Base-by-base conservation (phyloP, 2,329 filamentous ascomycete species). In the Curvularia sp. region DNA sequence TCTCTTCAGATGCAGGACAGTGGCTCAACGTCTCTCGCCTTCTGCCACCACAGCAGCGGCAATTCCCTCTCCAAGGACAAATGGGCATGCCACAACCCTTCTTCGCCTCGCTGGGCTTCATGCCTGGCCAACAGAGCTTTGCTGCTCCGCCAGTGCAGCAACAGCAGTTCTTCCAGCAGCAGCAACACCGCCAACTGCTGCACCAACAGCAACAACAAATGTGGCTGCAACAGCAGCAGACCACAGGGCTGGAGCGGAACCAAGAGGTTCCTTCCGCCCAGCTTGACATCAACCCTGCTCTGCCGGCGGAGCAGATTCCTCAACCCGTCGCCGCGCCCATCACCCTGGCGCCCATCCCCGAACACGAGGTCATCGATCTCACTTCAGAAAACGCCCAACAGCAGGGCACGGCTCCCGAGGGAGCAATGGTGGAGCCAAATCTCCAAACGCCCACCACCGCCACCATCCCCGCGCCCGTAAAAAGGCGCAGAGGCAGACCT, bases 31-130 rank as follows among this genome's bases (percentile, higher is more conserved):
- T 48, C 28, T 22, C 28, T 15, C n/a, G 30, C 10, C 12, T 49
- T 12, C 30, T 9, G 10, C 50, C 41, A 10, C 42, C 44, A 49
- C 47, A 24, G 30, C 46, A 7, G 20, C 20, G 6, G 13, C 50
- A 49, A 26, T 1, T 39, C 6, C 8, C 42, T 8, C 12, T n/a
- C 9, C 42, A 18, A 20, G 31, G 5, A 10, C 47, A 46, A 28
- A 33, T 38, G 24, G 49, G 55, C 49, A 57, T 42, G 31, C 49
- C 42, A 46, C 55, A 57, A 33, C 35, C 28, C n/a, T 22, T 43
- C 26, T 9, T 24, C 13, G 33, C 33, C 35, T 2, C 15, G 15
- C 35, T n/a, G 13, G 35, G 35, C 13, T 10, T 18, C 15, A 18
- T n/a, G 9, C 18, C 38, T 5, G 18, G 38, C n/a, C 38, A 22